Conservation (phyloP, 345 rosid species). For the Brassica carinata region DNA sequence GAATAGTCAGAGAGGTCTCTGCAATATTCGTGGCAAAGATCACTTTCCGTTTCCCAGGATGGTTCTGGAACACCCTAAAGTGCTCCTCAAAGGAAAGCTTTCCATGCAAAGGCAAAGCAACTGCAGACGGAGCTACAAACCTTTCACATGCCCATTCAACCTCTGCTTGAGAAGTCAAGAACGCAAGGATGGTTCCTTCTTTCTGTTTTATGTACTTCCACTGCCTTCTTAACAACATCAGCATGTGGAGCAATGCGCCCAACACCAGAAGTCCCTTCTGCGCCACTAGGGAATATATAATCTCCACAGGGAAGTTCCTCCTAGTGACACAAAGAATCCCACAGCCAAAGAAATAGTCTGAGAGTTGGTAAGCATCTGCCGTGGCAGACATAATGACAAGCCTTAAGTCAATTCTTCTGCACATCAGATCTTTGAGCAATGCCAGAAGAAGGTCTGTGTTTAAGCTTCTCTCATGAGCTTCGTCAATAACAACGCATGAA, state of each 20-base stretch:
- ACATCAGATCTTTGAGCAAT: constrained; percentile 61
- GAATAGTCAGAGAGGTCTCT: constrained; percentile 95
- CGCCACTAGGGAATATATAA: constrained; percentile 58
- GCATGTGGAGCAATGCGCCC: constrained; percentile 61
- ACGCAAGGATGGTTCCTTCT: constrained; percentile 86
- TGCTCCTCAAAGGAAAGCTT: constrained; percentile 80
- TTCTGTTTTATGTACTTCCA: constrained; percentile 56
- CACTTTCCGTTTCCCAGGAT: constrained; percentile 74
- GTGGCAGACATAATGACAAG: constrained; percentile 96
- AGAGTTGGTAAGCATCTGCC: constrained; percentile 76
- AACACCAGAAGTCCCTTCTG: constrained; percentile 42
- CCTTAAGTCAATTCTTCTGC: constrained; percentile 59
- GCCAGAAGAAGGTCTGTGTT: constrained; percentile 91
- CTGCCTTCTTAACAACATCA: constrained; percentile 59
- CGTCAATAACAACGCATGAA: constrained; percentile 82
- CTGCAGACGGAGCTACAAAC: constrained; percentile 57
- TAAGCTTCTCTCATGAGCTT: constrained; percentile 97
- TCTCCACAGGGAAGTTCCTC: constrained; percentile 78
- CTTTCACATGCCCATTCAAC: constrained; percentile 93
- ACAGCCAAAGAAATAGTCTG: constrained; percentile 73
- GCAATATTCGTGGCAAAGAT: constrained; percentile 93
- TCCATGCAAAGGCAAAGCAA: constrained; percentile 82
- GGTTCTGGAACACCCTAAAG: constrained; percentile 56
- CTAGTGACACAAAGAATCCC: constrained; percentile 58
- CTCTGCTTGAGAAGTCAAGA: constrained; percentile 87